Percentiles rank a stretch among this genome's conserved stretches.
Conservation (phyloP, 2,329 filamentous ascomycete genomes). For the Talaromyces sp. region DNA sequence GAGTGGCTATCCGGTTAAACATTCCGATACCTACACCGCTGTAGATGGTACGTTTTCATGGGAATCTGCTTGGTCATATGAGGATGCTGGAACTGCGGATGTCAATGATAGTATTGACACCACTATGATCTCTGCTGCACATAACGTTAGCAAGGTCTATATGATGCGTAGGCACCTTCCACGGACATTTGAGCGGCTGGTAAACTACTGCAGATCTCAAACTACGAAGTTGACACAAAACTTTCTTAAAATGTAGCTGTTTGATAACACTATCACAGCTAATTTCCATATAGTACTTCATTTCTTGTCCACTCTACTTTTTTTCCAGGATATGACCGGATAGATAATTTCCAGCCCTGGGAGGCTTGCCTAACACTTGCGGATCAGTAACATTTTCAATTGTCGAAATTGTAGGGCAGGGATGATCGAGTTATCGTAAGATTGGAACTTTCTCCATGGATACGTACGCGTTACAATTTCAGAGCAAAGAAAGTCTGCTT, state of each 20-base stretch:
- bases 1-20: slow-evolving; percentile 17
- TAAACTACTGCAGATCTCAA: too few relatives aligned
- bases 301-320: background rate
- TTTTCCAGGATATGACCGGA: background rate
- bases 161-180: slow-evolving; percentile 31
- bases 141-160: slow-evolving; percentile 30
- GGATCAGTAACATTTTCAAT: too few relatives aligned
- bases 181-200: background rate
- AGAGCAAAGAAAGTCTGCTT: too few relatives aligned
- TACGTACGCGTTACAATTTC: too few relatives aligned
- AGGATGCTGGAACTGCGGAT: slow-evolving; percentile 19
- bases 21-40: slow-evolving; percentile 23
- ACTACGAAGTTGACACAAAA: too few relatives aligned
- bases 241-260: background rate
- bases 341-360: too few relatives aligned
- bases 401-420: too few relatives aligned
- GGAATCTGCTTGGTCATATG: slow-evolving; percentile 32
- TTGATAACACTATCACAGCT: background rate
- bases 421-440: too few relatives aligned
- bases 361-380: background rate
- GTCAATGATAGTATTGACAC: slow-evolving; percentile 28
- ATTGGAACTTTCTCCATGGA: too few relatives aligned
- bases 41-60: slow-evolving; percentile 36
- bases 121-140: slow-evolving; percentile 26
- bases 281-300: background rate